Evolutionary conservation across 1,139 yeast species (phyloP).

Genomic region (Pneumocystis sp.): DNA sequence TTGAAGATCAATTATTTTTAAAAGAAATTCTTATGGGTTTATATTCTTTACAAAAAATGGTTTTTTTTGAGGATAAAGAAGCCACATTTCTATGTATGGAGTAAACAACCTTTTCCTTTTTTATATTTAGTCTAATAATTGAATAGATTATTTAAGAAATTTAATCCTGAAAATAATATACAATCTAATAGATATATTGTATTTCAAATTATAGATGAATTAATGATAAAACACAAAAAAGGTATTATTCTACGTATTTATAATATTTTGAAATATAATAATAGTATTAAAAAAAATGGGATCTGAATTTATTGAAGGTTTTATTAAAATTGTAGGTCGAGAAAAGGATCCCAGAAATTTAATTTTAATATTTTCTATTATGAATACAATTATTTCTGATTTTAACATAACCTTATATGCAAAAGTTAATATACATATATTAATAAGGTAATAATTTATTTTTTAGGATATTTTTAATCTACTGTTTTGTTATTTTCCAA

Average conservation of each 20-base stretch:
- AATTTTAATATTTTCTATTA: slow-evolving; percentile 50
- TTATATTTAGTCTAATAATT: neutral
- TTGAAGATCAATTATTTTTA: neutral
- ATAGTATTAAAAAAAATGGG: slow-evolving; percentile 15
- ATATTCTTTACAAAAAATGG: neutral
- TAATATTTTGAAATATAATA: neutral
- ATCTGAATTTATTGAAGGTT: slow-evolving; percentile 38
- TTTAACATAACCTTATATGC: slow-evolving; percentile 27
- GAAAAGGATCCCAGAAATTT: slow-evolving; percentile 92
- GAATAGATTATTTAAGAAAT: neutral
- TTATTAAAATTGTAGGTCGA: slow-evolving; percentile 57
- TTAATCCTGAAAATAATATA: neutral
- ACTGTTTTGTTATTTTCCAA: slow-evolving; percentile 89
- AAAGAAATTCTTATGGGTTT: neutral
- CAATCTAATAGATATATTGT: neutral
- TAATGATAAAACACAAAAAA: neutral
- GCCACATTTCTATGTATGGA: neutral
- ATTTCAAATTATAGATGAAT: neutral
- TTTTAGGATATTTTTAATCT: slow-evolving; percentile 61
- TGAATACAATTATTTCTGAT: slow-evolving; percentile 33
- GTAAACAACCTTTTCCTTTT: neutral
- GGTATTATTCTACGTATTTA: neutral
- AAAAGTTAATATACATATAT: neutral
- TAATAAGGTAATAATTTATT: neutral
- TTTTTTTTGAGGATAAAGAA: neutral